phyloP scores from a whole-genome alignment of 495 filamentous ascomycete species.

The Trypethelium eluteriae region DNA sequence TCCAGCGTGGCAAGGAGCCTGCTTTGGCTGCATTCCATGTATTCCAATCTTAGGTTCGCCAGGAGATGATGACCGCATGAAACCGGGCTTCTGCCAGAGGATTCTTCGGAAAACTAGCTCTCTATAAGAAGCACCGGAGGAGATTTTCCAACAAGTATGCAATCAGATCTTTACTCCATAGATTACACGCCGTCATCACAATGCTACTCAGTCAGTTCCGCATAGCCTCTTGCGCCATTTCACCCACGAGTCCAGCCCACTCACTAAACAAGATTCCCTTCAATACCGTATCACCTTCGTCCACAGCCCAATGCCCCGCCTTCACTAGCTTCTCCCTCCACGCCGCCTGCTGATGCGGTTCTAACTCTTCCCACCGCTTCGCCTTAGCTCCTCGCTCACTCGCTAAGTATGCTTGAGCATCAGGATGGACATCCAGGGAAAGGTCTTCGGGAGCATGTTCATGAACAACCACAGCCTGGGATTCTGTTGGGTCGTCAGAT shows the following conservation, averaged over 20 bases:
- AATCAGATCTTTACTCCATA: not conserved
- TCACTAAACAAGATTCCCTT: slow-evolving; percentile 69
- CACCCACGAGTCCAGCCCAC: slow-evolving; percentile 50
- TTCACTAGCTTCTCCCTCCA: slow-evolving; percentile 65
- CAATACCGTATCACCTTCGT: slow-evolving; percentile 64
- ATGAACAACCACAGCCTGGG: slow-evolving; percentile 21
- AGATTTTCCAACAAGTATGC: not conserved
- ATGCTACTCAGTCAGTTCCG: not conserved
- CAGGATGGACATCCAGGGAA: slow-evolving; percentile 29
- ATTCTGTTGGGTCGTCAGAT: not conserved
- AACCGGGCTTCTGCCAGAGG: too few species aligned
- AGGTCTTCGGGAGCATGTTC: slow-evolving; percentile 3
- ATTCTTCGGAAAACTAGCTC: too few species aligned
- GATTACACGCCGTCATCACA: not conserved
- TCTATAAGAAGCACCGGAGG: too few species aligned
- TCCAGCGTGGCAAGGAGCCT: too few species aligned
- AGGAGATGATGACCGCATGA: too few species aligned
- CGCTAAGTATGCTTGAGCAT: slow-evolving; percentile 37
- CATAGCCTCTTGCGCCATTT: slow-evolving; percentile 34
- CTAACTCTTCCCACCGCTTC: slow-evolving; percentile 60
- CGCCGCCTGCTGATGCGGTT: slow-evolving; percentile 45
- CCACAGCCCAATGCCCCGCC: slow-evolving; percentile 65
- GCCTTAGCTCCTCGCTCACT: slow-evolving; percentile 36
- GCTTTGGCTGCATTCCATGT: too few species aligned
- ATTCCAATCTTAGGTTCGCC: too few species aligned